Evolutionary conservation across 2,329 filamentous ascomycete species (phyloP).

Genomic region (Metarhizium album): DNA sequence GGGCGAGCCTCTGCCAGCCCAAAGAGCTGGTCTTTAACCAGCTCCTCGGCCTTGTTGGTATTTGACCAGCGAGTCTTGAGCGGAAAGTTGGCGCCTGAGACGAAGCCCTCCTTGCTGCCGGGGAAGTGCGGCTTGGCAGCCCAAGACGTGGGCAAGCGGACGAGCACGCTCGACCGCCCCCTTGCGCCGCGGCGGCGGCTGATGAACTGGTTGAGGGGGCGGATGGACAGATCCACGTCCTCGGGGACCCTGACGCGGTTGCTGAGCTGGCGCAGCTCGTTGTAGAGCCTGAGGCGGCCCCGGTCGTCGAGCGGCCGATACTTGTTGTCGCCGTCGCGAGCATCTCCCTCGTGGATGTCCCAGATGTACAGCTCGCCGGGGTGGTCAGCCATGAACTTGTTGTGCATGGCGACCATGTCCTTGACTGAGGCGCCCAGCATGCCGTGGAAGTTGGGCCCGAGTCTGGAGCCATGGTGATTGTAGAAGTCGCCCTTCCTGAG

Average conservation of each 20-base stretch:
- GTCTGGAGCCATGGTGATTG: constrained; percentile 12
- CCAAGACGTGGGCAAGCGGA: constrained; percentile 18
- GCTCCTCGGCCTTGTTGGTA: constrained; percentile 1
- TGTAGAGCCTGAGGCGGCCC: constrained; percentile 10
- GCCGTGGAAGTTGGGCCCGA: constrained; percentile 13
- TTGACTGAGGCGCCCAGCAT: constrained; percentile 14
- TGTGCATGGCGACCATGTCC: constrained; percentile 19
- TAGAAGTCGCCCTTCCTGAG: constrained; percentile 3
- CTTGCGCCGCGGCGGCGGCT: neutral
- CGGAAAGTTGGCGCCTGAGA: constrained; percentile 16
- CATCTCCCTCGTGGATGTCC: constrained; percentile 15
- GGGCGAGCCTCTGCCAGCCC: constrained; percentile 8
- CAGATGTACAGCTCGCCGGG: constrained; percentile 24
- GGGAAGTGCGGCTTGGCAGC: constrained; percentile 11
- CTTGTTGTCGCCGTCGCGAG: neutral
- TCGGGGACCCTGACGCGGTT: constrained; percentile 13
- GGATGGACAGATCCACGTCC: constrained; percentile 14
- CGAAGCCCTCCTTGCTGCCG: constrained; percentile 17
- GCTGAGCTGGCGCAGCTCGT: constrained; percentile 13
- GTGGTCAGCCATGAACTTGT: constrained; percentile 16
- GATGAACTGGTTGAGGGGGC: constrained; percentile 17
- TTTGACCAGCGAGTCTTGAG: constrained; percentile 15
- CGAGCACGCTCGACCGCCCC: constrained; percentile 15
- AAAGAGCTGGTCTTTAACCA: constrained; percentile 14
- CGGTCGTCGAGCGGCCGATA: neutral